These are phyloP conservation scores for Tremella mesenterica DNA, from an alignment of 768 basidiomycete species.

Conservation along the genomic window DNA sequence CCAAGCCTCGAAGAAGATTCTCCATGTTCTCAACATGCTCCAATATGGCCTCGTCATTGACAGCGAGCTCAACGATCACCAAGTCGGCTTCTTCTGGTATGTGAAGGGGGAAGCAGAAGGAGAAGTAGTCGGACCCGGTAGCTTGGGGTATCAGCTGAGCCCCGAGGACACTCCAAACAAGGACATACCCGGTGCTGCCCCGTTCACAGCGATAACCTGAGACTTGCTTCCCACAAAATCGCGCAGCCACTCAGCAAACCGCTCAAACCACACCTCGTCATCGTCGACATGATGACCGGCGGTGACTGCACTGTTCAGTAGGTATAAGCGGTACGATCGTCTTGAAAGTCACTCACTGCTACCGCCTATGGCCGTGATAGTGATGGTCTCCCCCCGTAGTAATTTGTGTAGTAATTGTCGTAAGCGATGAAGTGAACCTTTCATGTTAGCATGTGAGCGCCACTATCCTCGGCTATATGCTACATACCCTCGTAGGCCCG, in stretches of 20 bases:
- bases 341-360: conserved; percentile 23
- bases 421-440: conserved; percentile 27
- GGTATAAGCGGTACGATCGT: not conserved
- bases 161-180: not conserved
- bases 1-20: conserved; percentile 38
- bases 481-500: conserved; percentile 39
- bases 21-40: conserved; percentile 45
- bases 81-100: conserved; percentile 37
- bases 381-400: conserved; percentile 32
- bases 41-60: conserved; percentile 42
- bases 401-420: conserved; percentile 26
- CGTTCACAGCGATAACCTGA: conserved; percentile 28
- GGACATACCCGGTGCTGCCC: conserved; percentile 39
- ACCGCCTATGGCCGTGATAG: conserved; percentile 34
- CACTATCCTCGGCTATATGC: not conserved
- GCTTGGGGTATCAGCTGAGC: conserved; percentile 13
- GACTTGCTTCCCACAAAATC: conserved; percentile 16
- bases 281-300: conserved; percentile 34
- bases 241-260: conserved; percentile 38
- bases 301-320: conserved; percentile 23
- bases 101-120: conserved; percentile 43
- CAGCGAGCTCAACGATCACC: conserved; percentile 41
- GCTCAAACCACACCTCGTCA: conserved; percentile 36
- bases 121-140: conserved; percentile 41
- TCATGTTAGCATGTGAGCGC: not conserved